Percentiles rank a stretch among this genome's conserved stretches.
phyloP scores from a whole-genome alignment of 2,329 filamentous ascomycete species.

The Fusarium continuum region DNA sequence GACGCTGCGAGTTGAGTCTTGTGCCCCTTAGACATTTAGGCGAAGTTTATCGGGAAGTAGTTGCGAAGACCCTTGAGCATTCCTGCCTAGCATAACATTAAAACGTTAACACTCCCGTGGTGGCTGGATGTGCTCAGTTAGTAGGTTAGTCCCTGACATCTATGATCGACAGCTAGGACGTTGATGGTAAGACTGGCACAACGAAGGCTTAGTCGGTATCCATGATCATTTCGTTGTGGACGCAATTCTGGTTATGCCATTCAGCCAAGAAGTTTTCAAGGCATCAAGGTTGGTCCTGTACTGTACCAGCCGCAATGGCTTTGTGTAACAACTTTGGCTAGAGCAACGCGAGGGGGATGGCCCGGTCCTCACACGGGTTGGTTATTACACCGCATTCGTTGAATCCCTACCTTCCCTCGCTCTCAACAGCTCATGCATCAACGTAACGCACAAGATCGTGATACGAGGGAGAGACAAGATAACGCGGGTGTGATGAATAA shows the following conservation, averaged over 20 bases:
- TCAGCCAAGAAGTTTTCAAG: not conserved
- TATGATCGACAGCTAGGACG: conserved; percentile 34
- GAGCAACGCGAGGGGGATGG: not conserved
- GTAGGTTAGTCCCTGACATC: conserved; percentile 1
- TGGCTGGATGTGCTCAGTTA: conserved; percentile 6
- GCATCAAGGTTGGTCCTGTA: not conserved
- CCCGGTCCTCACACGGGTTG: not conserved
- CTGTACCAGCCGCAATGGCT: not conserved
- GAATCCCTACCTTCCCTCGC: not conserved
- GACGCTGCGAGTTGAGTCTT: conserved; percentile 2
- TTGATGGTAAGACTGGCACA: not conserved
- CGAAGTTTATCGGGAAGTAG: conserved; percentile 26
- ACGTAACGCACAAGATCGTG: not conserved
- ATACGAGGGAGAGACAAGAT: not conserved
- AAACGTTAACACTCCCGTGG: conserved; percentile 1
- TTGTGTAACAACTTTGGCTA: not conserved
- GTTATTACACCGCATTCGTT: not conserved
- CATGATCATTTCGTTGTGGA: not conserved
- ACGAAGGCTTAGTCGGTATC: not conserved
- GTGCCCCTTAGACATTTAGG: not conserved
- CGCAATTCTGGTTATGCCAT: not conserved
- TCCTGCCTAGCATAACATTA: not conserved
- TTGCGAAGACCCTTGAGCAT: conserved; percentile 19
- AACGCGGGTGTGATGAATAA: not conserved
- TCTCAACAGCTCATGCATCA: not conserved